Conservation (phyloP, 768 basidiomycete genomes). For the Termitomyces sp. region DNA sequence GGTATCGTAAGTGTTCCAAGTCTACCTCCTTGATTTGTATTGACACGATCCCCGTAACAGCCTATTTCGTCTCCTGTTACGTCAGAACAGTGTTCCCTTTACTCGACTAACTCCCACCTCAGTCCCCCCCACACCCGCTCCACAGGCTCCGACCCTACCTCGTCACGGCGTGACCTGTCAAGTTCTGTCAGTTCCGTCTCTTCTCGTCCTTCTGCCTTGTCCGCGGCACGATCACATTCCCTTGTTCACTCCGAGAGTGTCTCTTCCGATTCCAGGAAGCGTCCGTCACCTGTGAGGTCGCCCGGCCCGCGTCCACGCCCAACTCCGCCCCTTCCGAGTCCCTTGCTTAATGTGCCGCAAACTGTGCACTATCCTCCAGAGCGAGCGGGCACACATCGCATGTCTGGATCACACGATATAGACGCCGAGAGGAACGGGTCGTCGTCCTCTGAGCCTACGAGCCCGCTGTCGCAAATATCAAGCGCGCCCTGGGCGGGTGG, state of each 20-base stretch:
- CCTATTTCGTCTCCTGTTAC: conserved; percentile 34
- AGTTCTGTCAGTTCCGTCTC: conserved; percentile 47
- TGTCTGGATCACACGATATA: conserved; percentile 5
- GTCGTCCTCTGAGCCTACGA: conserved; percentile 21
- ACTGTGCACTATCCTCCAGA: conserved; percentile 14
- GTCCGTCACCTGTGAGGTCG: conserved; percentile 42
- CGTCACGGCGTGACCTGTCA: conserved; percentile 32
- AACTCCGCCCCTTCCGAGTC: conserved; percentile 5
- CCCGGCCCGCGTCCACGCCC: conserved; percentile 26
- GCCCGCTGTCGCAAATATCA: conserved; percentile 17
- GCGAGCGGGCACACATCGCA: conserved; percentile 16
- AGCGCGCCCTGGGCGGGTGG: conserved; percentile 37
- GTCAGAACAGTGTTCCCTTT: conserved; percentile 63
- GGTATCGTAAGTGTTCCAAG: conserved; percentile 44
- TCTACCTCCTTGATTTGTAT: conserved; percentile 9
- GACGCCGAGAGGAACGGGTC: conserved; percentile 12
- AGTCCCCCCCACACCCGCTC: conserved; percentile 41
- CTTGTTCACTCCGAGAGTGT: conserved; percentile 47
- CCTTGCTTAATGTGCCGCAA: conserved; percentile 10
- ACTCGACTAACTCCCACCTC: conserved; percentile 56
- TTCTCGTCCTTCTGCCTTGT: conserved; percentile 45
- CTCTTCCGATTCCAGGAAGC: conserved; percentile 44
- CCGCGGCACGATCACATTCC: conserved; percentile 28
- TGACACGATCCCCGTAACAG: conserved; percentile 21
- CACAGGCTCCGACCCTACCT: conserved; percentile 47